These are phyloP conservation scores for Aegle marmelos DNA, from an alignment of 345 rosid genomes.

Conservation along the genomic window DNA sequence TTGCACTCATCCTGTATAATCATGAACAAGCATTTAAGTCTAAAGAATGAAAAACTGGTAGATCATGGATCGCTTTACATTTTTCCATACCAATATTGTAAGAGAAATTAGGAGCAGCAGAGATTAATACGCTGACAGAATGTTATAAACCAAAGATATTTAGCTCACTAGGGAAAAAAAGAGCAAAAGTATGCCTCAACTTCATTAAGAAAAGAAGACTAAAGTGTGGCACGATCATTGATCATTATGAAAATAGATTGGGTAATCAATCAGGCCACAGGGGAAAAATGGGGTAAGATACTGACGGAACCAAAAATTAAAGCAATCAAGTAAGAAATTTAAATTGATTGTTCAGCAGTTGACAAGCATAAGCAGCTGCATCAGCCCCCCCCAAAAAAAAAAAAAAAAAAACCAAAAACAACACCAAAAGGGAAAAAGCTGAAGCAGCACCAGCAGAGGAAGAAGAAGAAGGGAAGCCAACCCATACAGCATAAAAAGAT, in stretches of 20 bases:
- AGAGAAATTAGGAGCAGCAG: background rate
- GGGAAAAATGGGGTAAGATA: background rate
- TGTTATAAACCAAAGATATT: background rate
- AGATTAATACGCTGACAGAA: background rate
- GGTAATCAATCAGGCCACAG: background rate
- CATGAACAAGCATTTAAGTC: conserved; percentile 12
- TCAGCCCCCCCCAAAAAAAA: too few species aligned
- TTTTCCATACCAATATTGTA: background rate
- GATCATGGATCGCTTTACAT: background rate
- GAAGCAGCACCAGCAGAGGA: background rate
- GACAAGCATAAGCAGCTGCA: background rate
- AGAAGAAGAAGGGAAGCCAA: background rate
- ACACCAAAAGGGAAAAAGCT: too few species aligned
- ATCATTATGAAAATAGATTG: background rate
- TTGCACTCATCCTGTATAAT: conserved; percentile 88
- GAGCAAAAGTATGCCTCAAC: background rate
- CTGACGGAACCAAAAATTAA: too few species aligned
- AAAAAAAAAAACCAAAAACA: too few species aligned
- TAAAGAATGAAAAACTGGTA: conserved; percentile 3
- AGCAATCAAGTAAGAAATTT: too few species aligned
- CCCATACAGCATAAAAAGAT: background rate
- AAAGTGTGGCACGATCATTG: background rate
- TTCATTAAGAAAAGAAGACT: background rate
- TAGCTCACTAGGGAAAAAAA: background rate
- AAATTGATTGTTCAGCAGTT: background rate